A percentile compares a stretch with the other conserved stretches of the same genome.
These are phyloP conservation scores for Neoscytalidium dimidiatum DNA, from an alignment of 2,329 filamentous ascomycete genomes.

Conservation along the genomic window DNA sequence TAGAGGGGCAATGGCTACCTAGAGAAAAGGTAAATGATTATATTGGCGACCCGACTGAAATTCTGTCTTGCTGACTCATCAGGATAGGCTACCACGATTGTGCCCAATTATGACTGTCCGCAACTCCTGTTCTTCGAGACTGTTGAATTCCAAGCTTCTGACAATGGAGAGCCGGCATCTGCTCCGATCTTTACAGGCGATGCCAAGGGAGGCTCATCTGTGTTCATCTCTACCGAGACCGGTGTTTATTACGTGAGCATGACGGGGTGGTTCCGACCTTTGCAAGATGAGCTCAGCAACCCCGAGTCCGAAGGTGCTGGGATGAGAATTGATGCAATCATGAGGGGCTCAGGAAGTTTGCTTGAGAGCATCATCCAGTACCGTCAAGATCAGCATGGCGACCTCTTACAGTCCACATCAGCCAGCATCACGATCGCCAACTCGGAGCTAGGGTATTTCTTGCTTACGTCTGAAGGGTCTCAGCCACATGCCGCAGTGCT, in stretches of 20 bases:
- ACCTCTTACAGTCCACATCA: constrained; percentile 29
- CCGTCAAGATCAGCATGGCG: constrained; percentile 33
- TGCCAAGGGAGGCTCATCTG: constrained; percentile 56
- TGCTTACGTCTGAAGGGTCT: constrained; percentile 52
- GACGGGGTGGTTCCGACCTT: constrained; percentile 56
- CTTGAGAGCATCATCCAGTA: constrained; percentile 49
- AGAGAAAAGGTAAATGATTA: constrained; percentile 32
- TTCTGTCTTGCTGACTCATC: constrained; percentile 2
- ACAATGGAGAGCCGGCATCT: constrained; percentile 32
- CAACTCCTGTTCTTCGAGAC: constrained; percentile 43
- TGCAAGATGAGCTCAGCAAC: constrained; percentile 59
- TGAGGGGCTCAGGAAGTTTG: constrained; percentile 52
- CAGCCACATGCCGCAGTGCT: constrained; percentile 54
- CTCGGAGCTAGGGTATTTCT: constrained; percentile 58
- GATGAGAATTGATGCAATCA: constrained; percentile 59
- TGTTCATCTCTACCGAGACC: constrained; percentile 58
- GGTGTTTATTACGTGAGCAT: constrained; percentile 59
- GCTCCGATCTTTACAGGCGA: constrained; percentile 60
- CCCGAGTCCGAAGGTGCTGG: constrained; percentile 52
- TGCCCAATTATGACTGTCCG: constrained; percentile 27
- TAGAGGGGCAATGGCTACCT: constrained; percentile 66
- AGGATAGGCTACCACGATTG: neutral
- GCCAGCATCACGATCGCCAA: constrained; percentile 57
- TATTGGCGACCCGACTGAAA: neutral
- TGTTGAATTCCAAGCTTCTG: constrained; percentile 33